Percentiles rank a stretch among this genome's conserved stretches.
phyloP scores from a whole-genome alignment of 2,329 filamentous ascomycete species.

The Botrytis tulipae region DNA sequence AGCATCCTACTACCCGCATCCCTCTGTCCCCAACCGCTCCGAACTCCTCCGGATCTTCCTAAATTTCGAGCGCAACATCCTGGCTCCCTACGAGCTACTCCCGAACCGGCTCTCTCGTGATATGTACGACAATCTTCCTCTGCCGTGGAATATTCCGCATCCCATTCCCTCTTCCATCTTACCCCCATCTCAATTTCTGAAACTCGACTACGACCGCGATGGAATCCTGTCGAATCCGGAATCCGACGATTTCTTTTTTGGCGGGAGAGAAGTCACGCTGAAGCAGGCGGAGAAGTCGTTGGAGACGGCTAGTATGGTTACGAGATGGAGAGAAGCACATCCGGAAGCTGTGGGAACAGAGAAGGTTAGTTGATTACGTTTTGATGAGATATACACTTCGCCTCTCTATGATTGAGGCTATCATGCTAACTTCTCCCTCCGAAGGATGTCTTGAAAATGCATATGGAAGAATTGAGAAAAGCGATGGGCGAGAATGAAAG shows the following conservation, averaged over 20 bases:
- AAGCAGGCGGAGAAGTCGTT: conserved; percentile 33
- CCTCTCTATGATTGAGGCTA: not conserved
- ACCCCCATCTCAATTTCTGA: conserved; percentile 37
- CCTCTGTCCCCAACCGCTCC: conserved; percentile 40
- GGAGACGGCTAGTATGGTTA: conserved; percentile 42
- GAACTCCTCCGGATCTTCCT: conserved; percentile 42
- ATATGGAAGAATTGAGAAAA: conserved; percentile 25
- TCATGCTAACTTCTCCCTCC: not conserved
- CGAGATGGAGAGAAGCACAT: conserved; percentile 43
- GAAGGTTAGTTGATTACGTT: conserved; percentile 20
- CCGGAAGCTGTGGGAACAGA: conserved; percentile 41
- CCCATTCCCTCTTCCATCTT: conserved; percentile 35
- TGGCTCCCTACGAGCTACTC: conserved; percentile 41
- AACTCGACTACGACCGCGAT: conserved; percentile 41
- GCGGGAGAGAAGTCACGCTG: conserved; percentile 20
- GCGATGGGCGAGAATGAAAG: conserved; percentile 25
- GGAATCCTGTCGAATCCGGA: conserved; percentile 34
- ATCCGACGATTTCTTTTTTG: conserved; percentile 34
- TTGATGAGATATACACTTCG: not conserved
- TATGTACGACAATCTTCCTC: conserved; percentile 43
- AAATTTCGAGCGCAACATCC: conserved; percentile 40
- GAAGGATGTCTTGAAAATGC: conserved; percentile 9
- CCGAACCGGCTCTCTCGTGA: conserved; percentile 42
- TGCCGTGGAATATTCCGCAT: conserved; percentile 45
- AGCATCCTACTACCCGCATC: conserved; percentile 30